Evolutionary conservation across 768 basidiomycete species (phyloP), one percentile per base, ranked within the genome.

Genomic region (Sporobolomyces pararoseus): DNA sequence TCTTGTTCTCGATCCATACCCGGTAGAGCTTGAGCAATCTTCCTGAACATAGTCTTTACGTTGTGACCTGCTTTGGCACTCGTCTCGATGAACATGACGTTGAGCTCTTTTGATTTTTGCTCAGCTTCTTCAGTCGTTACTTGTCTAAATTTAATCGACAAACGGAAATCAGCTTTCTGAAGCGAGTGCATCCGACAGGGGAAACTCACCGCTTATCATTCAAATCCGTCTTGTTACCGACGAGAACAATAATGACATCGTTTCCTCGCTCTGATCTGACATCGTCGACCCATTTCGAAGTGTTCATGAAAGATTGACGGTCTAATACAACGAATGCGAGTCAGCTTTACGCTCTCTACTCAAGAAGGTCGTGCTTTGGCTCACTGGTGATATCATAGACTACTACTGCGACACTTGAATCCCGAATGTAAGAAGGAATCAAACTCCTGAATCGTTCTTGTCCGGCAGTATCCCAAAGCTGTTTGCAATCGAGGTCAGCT

Each of bases 1-100:
- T 89, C 91, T 25, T 61, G 76, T 58, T 80, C 78, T 13, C 78
- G 57, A 77, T 94, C 91, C 86, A 93, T 93, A 17, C 96, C 96
- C 25, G 96, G 95, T 58, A 99, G 81, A 3, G 93, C 93, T 88
- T 98, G 87, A 1, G 96, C 96, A 74, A 99, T 99, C 84, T 98
- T 98, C 83, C 97, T 94, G 84, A 99, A 99, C 75, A 99, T 80
- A 74, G 90, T 90, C 83, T 99, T 99, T 70, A 99, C 96, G 74
- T 99, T 99, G 79, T 98, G 96, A 4, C 96, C 96, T 10, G 96
- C 96, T 80, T 99, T 99, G 35, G 96, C 96, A 34, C 92, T 96
- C 13, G 96, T 98, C 81, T 99, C 96, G 88, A 98, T 98, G 78
- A 95, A 96, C 88, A 98, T 91, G 75, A 98, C 91, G 76, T 88